Base-by-base conservation (phyloP, 768 basidiomycete genomes). In the Termitomyces sp. region DNA sequence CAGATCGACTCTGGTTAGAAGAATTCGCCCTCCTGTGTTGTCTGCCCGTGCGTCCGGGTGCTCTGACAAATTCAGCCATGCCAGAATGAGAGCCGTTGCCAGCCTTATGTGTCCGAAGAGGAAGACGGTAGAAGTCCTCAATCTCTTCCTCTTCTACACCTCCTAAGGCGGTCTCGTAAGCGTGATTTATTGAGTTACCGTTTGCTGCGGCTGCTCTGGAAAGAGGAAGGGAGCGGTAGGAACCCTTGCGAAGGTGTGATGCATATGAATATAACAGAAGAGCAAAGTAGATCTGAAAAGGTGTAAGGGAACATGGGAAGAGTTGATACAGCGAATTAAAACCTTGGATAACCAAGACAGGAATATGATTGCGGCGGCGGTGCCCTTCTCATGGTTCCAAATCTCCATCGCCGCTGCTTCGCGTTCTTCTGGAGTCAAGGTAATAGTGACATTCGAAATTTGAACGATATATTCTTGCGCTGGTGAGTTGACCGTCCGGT, bases 231-330 rank as follows among this genome's bases (percentile, higher is more conserved):
- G 87, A 77, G 62, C 90, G 89, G 68, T 95, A 98, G 24, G 92
- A 90, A 47, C 94, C 92, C 65, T 88, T 88, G 46, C 94, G 90
- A 54, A 98, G 86, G 70, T 98, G 97, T 2, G 84, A 77, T 3
- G 94, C 94, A 70, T 91, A 98, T 15, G 96, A 98, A 72, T 98
- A 99, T 31, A 98, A 75, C 56, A 94, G 72, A 42, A 90, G 73
- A 45, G 89, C 88, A 71, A 99, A 94, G 77, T 97, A 99, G 56
- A 96, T 78, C 96, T 98, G 57, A n/a, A 44, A 20, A 16, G 22
- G 55, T 61, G 51, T 26, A 29, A 62, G 51, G 37, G 34, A 6
- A 57, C 26, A 51, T 51, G 53, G 26, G 53, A 41, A 42, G 18
- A 16, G 34, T 42, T 33, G 9, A 47, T 12, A 20, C 28, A 36